Conservation (phyloP, 2,329 filamentous ascomycete species). For the Botrytis sinoallii region DNA sequence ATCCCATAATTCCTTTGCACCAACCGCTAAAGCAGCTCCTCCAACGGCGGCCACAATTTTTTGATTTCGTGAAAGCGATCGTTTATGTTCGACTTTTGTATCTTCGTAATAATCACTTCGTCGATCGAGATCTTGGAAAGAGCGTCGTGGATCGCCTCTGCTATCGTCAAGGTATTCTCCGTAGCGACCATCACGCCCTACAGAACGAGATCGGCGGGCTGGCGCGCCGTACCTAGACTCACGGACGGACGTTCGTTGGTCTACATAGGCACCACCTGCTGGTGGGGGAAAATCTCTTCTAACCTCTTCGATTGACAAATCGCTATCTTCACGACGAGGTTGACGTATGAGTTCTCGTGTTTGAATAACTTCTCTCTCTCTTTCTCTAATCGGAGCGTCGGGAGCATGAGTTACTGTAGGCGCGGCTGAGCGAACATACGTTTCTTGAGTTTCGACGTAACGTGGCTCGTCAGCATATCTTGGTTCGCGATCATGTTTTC, state of each 20-base stretch:
- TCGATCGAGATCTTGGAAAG: constrained; percentile 45
- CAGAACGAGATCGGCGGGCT: constrained; percentile 59
- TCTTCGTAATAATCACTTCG: constrained; percentile 47
- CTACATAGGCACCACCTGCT: constrained; percentile 27
- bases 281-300: constrained; percentile 77
- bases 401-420: constrained; percentile 32
- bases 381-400: constrained; percentile 24
- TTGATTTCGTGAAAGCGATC: constrained; percentile 59
- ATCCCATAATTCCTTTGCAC: constrained; percentile 64
- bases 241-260: constrained; percentile 31
- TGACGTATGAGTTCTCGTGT: constrained; percentile 56
- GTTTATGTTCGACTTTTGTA: constrained; percentile 55
- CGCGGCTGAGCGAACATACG: constrained; percentile 32
- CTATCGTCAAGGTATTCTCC: constrained; percentile 52
- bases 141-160: constrained; percentile 44
- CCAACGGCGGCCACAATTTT: constrained; percentile 65
- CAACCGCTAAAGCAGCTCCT: constrained; percentile 61
- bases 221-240: constrained; percentile 40
- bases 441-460: constrained; percentile 47
- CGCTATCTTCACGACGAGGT: constrained; percentile 65
- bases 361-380: constrained; percentile 34
- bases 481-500: constrained; percentile 43
- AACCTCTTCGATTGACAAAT: constrained; percentile 75
- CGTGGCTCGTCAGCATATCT: constrained; percentile 52
- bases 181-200: constrained; percentile 58